phyloP scores from a whole-genome alignment of 495 filamentous ascomycete species.

The Hyaloscypha hepaticicola region DNA sequence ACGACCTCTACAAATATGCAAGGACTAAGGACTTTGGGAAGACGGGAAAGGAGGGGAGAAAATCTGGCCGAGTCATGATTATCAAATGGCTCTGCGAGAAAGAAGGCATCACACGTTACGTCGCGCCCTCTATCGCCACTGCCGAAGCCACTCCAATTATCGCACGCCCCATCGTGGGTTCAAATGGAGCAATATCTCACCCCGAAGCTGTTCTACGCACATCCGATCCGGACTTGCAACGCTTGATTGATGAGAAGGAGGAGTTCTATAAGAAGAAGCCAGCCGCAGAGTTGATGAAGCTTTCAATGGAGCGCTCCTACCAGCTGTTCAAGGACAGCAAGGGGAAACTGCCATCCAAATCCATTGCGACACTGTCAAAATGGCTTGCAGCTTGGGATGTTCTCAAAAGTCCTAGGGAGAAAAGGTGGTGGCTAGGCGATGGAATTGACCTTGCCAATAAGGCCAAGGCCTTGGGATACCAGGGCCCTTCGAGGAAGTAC shows the following conservation, averaged over 20 bases:
- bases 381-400: constrained; percentile 27
- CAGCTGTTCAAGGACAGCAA: constrained; percentile 24
- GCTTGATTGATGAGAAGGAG: constrained; percentile 14
- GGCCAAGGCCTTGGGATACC: constrained; percentile 27
- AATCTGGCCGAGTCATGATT: constrained; percentile 23
- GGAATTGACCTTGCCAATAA: constrained; percentile 27
- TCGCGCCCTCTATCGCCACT: constrained; percentile 2
- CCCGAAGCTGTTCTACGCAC: constrained; percentile 23
- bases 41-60: constrained; percentile 14
- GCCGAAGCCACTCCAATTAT: constrained; percentile 1
- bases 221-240: constrained; percentile 18
- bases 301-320: constrained; percentile 24
- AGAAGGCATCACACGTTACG: constrained; percentile 18
- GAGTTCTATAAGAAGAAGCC: constrained; percentile 9
- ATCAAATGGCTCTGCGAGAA: constrained; percentile 25
- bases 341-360: constrained; percentile 20
- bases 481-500: constrained; percentile 24
- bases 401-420: constrained; percentile 21
- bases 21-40: constrained; percentile 23
- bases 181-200: constrained; percentile 21
- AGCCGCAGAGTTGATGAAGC: constrained; percentile 5
- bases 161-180: not conserved
- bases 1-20: constrained; percentile 22
- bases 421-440: constrained; percentile 28
- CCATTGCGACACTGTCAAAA: constrained; percentile 3